These are phyloP conservation scores for Endocarpon pusillum DNA, from an alignment of 495 filamentous ascomycete species.

Conservation along the genomic window DNA sequence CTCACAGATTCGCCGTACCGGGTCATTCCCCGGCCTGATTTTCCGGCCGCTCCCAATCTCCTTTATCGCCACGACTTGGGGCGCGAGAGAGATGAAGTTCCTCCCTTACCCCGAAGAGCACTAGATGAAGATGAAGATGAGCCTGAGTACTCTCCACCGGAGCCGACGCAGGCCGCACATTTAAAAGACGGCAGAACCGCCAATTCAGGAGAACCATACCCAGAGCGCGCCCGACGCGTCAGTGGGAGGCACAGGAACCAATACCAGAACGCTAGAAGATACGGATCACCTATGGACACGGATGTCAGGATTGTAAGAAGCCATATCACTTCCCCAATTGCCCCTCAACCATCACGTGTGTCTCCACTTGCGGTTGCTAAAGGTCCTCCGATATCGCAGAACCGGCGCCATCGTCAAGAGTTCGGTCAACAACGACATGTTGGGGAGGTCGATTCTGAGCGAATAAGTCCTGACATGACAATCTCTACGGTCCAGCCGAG, in stretches of 20 bases:
- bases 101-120: too few relatives aligned
- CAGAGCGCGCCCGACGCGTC: conserved; percentile 9
- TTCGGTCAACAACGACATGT: conserved; percentile 13
- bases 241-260: conserved; percentile 11
- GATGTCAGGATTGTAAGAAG: conserved; percentile 37
- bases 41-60: not conserved
- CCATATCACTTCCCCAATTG: conserved; percentile 52
- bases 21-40: too few relatives aligned
- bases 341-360: conserved; percentile 67
- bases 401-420: conserved; percentile 13
- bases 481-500: conserved; percentile 20
- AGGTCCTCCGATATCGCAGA: conserved; percentile 29
- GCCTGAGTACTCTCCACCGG: conserved; percentile 33
- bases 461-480: conserved; percentile 22
- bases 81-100: conserved; percentile 9
- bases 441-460: conserved; percentile 13
- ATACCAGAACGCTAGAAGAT: conserved; percentile 10
- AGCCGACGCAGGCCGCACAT: conserved; percentile 22
- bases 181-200: conserved; percentile 13
- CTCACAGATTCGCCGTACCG: conserved; percentile 16
- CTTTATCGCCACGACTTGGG: not conserved
- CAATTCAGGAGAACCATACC: conserved; percentile 9
- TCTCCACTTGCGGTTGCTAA: conserved; percentile 56
- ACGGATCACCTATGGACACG: conserved; percentile 13
- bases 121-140: conserved; percentile 31